These are phyloP conservation scores for Aaosphaeria pasadenensis DNA, from an alignment of 2,329 filamentous ascomycete species.

Conservation along the genomic window DNA sequence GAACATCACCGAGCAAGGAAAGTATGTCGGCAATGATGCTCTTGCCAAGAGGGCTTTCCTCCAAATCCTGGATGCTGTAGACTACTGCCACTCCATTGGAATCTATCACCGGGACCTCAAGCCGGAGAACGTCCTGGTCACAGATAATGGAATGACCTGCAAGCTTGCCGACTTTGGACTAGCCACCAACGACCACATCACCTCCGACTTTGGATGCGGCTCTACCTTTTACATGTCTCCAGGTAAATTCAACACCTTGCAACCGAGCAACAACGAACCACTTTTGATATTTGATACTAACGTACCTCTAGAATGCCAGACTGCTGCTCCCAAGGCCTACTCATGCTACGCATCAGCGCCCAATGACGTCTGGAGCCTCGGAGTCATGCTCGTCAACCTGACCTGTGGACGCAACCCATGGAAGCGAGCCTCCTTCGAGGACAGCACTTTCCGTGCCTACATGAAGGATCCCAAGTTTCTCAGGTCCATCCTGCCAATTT, in stretches of 20 bases:
- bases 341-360: conserved; percentile 86
- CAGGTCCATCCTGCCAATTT: conserved; percentile 87
- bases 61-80: conserved; percentile 93
- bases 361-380: conserved; percentile 98
- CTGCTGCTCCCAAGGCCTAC: conserved; percentile 65
- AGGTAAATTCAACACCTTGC: conserved; percentile 58
- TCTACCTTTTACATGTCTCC: conserved; percentile 99
- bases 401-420: conserved; percentile 98
- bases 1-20: conserved; percentile 93
- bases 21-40: conserved; percentile 88
- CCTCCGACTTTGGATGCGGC: conserved; percentile 94
- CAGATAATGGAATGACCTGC: conserved; percentile 81
- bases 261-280: neutral
- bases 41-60: conserved; percentile 85
- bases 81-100: conserved; percentile 87
- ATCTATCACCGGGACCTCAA: conserved; percentile 98
- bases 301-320: conserved; percentile 74
- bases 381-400: conserved; percentile 95
- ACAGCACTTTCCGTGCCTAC: conserved; percentile 92
- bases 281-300: conserved; percentile 9
- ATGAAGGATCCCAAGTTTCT: conserved; percentile 82
- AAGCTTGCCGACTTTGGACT: conserved; percentile 98
- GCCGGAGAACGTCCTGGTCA: conserved; percentile 95
- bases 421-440: conserved; percentile 92
- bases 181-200: conserved; percentile 77